Conservation (phyloP, 179 eudicot species). For the Beta lomatogona region DNA sequence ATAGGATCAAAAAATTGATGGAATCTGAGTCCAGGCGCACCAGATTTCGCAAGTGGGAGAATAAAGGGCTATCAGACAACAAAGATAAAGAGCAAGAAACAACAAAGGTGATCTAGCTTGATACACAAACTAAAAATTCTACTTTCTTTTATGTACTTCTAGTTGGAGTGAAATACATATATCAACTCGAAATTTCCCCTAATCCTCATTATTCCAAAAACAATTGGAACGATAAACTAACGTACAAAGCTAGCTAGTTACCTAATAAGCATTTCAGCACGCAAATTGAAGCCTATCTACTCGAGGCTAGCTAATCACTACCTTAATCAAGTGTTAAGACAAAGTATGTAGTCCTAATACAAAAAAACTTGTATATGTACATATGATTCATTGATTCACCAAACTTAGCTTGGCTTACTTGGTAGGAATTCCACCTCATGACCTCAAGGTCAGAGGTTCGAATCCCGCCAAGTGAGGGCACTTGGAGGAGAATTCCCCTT, state of each 20-base stretch:
- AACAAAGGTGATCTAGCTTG: slow-evolving; percentile 10
- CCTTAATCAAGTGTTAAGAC: not conserved
- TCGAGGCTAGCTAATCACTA: not conserved
- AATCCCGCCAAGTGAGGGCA: no score
- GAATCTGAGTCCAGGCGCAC: no score
- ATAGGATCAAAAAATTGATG: no score
- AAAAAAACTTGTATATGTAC: no score
- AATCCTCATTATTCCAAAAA: not conserved
- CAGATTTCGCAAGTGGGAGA: slow-evolving; percentile 26
- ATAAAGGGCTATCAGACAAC: slow-evolving; percentile 27
- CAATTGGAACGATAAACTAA: not conserved
- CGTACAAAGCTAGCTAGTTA: not conserved
- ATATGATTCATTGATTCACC: not conserved
- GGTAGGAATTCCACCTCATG: no score
- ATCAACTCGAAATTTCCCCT: not conserved
- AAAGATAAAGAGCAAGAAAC: slow-evolving; percentile 18
- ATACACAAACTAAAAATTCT: slow-evolving; percentile 22
- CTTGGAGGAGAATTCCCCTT: no score
- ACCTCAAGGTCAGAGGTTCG: no score
- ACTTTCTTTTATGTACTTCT: not conserved
- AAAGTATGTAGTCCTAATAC: not conserved
- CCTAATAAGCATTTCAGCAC: not conserved
- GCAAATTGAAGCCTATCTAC: not conserved
- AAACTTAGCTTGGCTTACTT: no score
- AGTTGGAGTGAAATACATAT: not conserved